These are phyloP conservation scores for Fusarium pilosicola DNA, from an alignment of 2,329 filamentous ascomycete genomes.

Conservation along the genomic window DNA sequence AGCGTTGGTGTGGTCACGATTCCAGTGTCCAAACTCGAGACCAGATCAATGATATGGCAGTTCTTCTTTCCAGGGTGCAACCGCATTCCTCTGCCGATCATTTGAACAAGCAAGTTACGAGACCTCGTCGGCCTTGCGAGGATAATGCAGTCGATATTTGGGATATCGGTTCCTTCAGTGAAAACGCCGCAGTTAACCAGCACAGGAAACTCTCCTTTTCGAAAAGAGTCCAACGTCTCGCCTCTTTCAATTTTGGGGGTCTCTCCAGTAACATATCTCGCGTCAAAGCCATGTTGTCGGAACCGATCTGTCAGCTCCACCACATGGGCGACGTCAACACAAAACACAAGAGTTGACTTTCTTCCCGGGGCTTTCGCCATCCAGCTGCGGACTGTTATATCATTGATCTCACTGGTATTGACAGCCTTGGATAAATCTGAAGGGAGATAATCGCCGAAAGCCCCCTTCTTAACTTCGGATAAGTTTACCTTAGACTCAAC, in stretches of 20 bases:
- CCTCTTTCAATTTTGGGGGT: constrained; percentile 76
- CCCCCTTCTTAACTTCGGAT: constrained; percentile 70
- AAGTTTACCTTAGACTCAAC: constrained; percentile 86
- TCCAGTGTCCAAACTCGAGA: constrained; percentile 83
- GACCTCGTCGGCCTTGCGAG: constrained; percentile 90
- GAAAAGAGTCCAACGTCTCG: constrained; percentile 80
- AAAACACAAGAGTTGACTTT: constrained; percentile 92
- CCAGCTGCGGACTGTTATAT: constrained; percentile 88
- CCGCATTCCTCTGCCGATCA: constrained; percentile 96
- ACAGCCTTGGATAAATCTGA: constrained; percentile 82
- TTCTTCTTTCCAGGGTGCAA: constrained; percentile 82
- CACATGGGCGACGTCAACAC: constrained; percentile 89
- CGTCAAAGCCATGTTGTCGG: constrained; percentile 80
- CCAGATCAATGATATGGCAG: constrained; percentile 97
- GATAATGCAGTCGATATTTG: constrained; percentile 93
- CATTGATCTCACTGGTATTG: constrained; percentile 83
- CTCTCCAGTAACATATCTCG: constrained; percentile 85
- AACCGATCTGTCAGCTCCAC: constrained; percentile 79
- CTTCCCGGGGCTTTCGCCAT: constrained; percentile 76
- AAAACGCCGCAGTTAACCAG: constrained; percentile 96
- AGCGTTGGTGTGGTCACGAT: constrained; percentile 91
- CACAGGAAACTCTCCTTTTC: constrained; percentile 80
- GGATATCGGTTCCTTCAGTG: constrained; percentile 97
- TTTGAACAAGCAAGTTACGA: constrained; percentile 92
- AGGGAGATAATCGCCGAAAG: constrained; percentile 79